These are phyloP conservation scores for Stromatinia cepivora DNA, from an alignment of 2,329 filamentous ascomycete species.

Conservation along the genomic window DNA sequence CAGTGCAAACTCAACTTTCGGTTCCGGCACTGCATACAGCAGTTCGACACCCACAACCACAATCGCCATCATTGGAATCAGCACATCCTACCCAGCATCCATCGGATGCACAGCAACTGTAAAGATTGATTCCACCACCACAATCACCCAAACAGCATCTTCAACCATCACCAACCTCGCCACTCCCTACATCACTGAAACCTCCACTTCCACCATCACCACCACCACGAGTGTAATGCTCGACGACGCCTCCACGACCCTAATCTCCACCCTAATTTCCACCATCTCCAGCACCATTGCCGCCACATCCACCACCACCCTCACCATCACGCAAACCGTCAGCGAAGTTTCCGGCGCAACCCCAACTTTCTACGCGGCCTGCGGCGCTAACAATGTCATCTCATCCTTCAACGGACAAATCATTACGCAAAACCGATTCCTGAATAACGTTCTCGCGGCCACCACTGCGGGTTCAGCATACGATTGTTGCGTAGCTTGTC, in stretches of 20 bases:
- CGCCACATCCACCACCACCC: neutral
- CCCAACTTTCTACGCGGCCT: neutral
- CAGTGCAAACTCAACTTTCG: constrained; percentile 1
- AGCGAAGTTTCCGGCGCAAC: neutral
- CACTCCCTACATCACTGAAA: neutral
- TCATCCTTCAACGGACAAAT: neutral
- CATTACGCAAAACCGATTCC: neutral
- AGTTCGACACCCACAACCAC: neutral
- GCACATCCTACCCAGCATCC: neutral
- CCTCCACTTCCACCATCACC: neutral
- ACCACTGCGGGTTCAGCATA: neutral
- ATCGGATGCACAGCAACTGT: neutral
- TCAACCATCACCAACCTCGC: constrained; percentile 3
- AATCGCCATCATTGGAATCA: neutral
- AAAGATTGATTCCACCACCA: neutral
- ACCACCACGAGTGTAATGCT: neutral
- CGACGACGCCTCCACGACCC: neutral
- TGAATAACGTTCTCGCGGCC: neutral
- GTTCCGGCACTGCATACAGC: neutral
- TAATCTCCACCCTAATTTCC: neutral
- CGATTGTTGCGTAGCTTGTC: constrained; percentile 5
- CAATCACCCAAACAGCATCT: neutral
- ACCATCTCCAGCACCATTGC: neutral
- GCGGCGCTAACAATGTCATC: neutral
- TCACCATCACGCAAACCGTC: neutral